Percentiles rank a stretch among this genome's conserved stretches.
Conservation (phyloP, 805 yeast genomes). For the Ogataea sp. region DNA sequence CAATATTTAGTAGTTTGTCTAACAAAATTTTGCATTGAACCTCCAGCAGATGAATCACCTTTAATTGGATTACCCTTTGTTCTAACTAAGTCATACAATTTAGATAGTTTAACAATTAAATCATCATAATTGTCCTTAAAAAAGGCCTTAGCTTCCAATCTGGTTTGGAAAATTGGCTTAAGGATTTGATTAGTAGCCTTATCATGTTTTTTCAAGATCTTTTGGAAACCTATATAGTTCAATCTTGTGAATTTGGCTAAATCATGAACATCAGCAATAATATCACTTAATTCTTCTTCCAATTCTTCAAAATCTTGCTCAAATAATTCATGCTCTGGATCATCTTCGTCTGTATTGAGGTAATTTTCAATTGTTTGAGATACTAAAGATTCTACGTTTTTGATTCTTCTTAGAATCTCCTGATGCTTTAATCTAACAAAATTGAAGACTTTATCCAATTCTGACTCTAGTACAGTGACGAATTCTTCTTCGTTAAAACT, state of each 20-base stretch:
- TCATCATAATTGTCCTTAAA: slow-evolving; percentile 91
- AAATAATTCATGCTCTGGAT: slow-evolving; percentile 25
- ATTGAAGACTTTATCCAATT: slow-evolving; percentile 86
- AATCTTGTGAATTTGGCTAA: slow-evolving; percentile 88
- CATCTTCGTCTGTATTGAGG: slow-evolving; percentile 19
- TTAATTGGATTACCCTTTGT: slow-evolving; percentile 92
- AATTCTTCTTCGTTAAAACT: slow-evolving; percentile 77
- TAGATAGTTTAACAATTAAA: slow-evolving; percentile 82
- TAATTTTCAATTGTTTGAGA: slow-evolving; percentile 42
- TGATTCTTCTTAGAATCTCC: slow-evolving; percentile 79
- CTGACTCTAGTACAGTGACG: slow-evolving; percentile 64
- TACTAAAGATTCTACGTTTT: slow-evolving; percentile 70
- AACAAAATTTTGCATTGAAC: slow-evolving; percentile 94
- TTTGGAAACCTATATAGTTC: slow-evolving; percentile 95
- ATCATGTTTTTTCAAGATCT: slow-evolving; percentile 94
- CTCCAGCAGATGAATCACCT: slow-evolving; percentile 98
- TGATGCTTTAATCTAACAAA: slow-evolving; percentile 84
- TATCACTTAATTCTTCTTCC: slow-evolving; percentile 72
- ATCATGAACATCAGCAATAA: slow-evolving; percentile 96
- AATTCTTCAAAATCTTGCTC: slow-evolving; percentile 66
- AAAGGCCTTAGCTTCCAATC: slow-evolving; percentile 90
- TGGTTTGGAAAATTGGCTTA: slow-evolving; percentile 87
- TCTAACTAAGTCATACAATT: slow-evolving; percentile 84
- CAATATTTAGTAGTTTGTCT: slow-evolving; percentile 98
- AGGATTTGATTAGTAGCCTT: slow-evolving; percentile 74